Conservation (phyloP, 352 stramenopile species). For the Globisporangium barbulae region DNA sequence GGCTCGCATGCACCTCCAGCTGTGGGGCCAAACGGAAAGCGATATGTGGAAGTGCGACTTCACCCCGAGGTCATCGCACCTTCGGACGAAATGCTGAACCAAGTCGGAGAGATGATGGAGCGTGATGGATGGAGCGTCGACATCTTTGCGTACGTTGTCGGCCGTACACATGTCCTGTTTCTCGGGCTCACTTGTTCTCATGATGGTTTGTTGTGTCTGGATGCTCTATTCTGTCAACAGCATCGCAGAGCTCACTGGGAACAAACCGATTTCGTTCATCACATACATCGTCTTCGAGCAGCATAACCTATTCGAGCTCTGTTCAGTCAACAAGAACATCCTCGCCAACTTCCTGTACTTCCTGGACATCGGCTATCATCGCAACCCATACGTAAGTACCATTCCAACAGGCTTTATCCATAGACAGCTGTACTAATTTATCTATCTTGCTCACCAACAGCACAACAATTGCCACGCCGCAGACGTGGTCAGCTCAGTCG, state of each 20-base stretch:
- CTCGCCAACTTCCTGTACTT: slow-evolving; percentile 82
- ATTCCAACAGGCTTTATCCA: not conserved
- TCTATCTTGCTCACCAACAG: slow-evolving; percentile 21
- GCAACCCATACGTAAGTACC: slow-evolving; percentile 73
- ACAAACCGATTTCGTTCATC: slow-evolving; percentile 78
- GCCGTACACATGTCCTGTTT: not conserved
- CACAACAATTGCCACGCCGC: slow-evolving; percentile 81
- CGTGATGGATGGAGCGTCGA: slow-evolving; percentile 74
- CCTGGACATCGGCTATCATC: slow-evolving; percentile 76
- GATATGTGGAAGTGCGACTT: slow-evolving; percentile 43
- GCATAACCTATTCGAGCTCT: slow-evolving; percentile 77
- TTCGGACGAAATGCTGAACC: slow-evolving; percentile 61
- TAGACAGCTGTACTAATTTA: not conserved
- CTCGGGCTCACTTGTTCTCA: not conserved
- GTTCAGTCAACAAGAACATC: slow-evolving; percentile 65
- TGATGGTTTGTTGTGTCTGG: not conserved
- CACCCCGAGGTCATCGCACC: slow-evolving; percentile 60
- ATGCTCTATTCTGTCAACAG: slow-evolving; percentile 19
- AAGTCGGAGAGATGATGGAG: slow-evolving; percentile 68
- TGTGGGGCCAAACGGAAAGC: slow-evolving; percentile 19
- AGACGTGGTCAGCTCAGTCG: slow-evolving; percentile 77
- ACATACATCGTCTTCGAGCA: slow-evolving; percentile 83
- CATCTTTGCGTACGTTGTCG: slow-evolving; percentile 50
- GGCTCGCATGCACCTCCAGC: slow-evolving; percentile 9
- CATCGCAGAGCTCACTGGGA: slow-evolving; percentile 54